A percentile compares a stretch with the other conserved stretches of the same genome.
These are phyloP conservation scores for Coniochaeta prunicola DNA, from an alignment of 2,329 filamentous ascomycete species.

Conservation along the genomic window DNA sequence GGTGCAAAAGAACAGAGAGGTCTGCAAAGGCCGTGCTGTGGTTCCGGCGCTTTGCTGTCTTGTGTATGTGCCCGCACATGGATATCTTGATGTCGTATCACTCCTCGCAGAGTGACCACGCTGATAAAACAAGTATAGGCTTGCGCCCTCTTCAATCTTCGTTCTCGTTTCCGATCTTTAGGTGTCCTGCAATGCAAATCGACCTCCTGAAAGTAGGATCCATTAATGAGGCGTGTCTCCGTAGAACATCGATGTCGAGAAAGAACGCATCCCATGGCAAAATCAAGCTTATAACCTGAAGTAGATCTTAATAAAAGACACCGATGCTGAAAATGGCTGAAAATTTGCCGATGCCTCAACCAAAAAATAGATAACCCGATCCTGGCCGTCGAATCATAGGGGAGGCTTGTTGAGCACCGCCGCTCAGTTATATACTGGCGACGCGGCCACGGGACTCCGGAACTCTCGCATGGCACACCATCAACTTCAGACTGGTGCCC, in stretches of 20 bases:
- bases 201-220: neutral
- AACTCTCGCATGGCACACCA: constrained; percentile 86
- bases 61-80: constrained; percentile 1
- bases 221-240: neutral
- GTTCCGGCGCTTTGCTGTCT: constrained; percentile 7
- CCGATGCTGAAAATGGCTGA: neutral
- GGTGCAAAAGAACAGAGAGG: neutral
- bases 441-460: constrained; percentile 46
- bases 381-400: neutral
- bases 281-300: no score
- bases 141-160: constrained; percentile 5
- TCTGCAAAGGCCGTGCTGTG: constrained; percentile 7
- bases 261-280: no score
- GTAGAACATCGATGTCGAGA: no score
- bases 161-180: neutral
- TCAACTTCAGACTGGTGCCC: constrained; percentile 79
- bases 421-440: constrained; percentile 35
- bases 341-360: neutral
- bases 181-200: neutral
- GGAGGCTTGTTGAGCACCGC: neutral
- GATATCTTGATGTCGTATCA: neutral
- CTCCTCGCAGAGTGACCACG: neutral
- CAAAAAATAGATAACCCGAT: neutral
- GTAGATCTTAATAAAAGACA: no score
- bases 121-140: neutral